A percentile compares a stretch with the other conserved stretches of the same genome.
These are phyloP conservation scores for Vigna reflexopilosa DNA, from an alignment of 306 rosid species.

Conservation along the genomic window DNA sequence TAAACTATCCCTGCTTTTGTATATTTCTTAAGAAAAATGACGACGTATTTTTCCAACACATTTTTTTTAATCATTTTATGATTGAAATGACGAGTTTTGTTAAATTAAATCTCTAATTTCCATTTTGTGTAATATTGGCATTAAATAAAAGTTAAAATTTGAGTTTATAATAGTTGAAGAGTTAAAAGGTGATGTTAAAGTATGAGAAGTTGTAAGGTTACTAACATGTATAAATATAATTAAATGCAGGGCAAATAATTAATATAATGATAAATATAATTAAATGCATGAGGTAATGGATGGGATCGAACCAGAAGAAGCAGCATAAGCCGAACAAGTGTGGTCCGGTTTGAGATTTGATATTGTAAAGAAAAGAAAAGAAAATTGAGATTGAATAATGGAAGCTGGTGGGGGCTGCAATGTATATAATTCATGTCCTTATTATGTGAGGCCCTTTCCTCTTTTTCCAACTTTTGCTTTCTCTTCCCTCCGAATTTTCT, in stretches of 20 bases:
- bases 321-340: background rate
- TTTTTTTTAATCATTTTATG: too few relatives aligned
- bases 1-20: too few relatives aligned
- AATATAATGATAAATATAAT: background rate
- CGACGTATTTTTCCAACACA: too few relatives aligned
- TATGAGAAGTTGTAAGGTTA: background rate
- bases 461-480: constrained; percentile 57
- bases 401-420: constrained; percentile 70
- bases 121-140: too few relatives aligned
- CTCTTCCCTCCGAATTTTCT: constrained; percentile 59
- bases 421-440: constrained; percentile 84
- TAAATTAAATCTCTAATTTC: too few relatives aligned
- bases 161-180: background rate
- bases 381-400: constrained; percentile 47
- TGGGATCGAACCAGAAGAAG: background rate
- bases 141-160: too few relatives aligned
- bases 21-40: too few relatives aligned
- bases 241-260: background rate
- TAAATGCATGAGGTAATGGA: background rate
- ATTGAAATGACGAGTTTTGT: too few relatives aligned
- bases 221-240: background rate
- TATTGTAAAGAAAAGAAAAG: background rate
- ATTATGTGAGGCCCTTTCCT: constrained; percentile 60
- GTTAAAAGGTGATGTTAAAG: background rate
- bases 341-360: constrained; percentile 10